A percentile compares a stretch with the other conserved stretches of the same genome.
Conservation (phyloP, 345 rosid species). For the Ailanthus altissimus region DNA sequence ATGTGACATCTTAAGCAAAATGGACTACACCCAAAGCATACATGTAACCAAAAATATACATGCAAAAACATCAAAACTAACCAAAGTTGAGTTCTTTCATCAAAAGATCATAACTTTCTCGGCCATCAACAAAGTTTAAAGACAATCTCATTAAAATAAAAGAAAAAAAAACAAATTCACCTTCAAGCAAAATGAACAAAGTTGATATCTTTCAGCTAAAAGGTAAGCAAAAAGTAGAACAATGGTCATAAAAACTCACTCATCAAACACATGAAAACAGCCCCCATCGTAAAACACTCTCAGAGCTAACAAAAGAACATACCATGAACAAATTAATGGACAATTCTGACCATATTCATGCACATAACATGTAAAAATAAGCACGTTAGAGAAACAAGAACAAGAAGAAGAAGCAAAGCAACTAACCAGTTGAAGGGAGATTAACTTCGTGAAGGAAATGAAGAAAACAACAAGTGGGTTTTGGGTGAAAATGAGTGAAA, state of each 20-base stretch:
- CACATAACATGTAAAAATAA: not conserved
- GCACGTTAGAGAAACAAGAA: not conserved
- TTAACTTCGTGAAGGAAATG: not conserved
- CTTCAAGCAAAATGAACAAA: not conserved
- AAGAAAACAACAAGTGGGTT: not conserved
- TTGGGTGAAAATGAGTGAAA: not conserved
- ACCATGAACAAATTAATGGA: not conserved
- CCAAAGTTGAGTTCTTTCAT: not conserved
- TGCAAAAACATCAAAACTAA: slow-evolving; percentile 2
- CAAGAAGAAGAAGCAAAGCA: not conserved
- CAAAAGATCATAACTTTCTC: not conserved
- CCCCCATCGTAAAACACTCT: not conserved
- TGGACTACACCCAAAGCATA: not conserved
- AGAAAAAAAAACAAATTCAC: not conserved
- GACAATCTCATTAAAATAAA: not conserved
- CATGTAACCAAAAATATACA: not conserved
- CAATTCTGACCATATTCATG: not conserved
- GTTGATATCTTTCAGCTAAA: not conserved
- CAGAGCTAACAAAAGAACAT: not conserved
- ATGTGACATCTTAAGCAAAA: not conserved
- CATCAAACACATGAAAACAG: not conserved
- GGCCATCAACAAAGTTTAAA: not conserved
- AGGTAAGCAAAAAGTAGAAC: not conserved
- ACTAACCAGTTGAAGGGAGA: not conserved
- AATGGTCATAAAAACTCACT: not conserved